Evolutionary conservation across 176 grass and related monocot genomes (phyloP).

Genomic region (Phyllostachys edulis): DNA sequence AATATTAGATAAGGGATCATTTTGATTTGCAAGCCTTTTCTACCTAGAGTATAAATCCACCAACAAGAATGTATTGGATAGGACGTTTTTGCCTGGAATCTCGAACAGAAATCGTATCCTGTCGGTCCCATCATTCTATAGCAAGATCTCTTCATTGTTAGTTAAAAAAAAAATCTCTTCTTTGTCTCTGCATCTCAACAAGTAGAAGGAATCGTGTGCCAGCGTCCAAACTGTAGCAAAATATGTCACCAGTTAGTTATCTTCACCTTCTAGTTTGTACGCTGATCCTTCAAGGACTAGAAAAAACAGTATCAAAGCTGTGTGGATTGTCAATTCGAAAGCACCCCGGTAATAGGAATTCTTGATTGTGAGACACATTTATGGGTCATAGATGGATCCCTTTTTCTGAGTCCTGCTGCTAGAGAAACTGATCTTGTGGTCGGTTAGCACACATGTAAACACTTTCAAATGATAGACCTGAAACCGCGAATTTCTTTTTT

Average conservation of each 20-base stretch:
- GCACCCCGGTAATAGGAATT: not conserved
- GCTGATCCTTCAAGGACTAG: not conserved
- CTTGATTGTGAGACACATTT: not conserved
- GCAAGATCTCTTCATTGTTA: too few species aligned
- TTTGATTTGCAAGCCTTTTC: not conserved
- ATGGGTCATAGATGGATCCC: not conserved
- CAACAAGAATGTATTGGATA: not conserved
- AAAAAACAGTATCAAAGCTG: not conserved
- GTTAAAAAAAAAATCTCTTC: not conserved
- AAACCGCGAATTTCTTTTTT: too few species aligned
- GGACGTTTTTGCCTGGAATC: not conserved
- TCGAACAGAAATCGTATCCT: not conserved
- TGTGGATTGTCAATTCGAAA: not conserved
- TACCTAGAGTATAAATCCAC: not conserved
- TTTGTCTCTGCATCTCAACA: not conserved
- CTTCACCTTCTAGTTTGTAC: not conserved
- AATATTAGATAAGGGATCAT: not conserved
- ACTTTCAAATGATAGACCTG: not conserved
- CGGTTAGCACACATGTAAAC: not conserved
- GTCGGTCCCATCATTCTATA: too few species aligned
- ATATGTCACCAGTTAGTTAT: not conserved
- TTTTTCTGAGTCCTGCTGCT: not conserved
- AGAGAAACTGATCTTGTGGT: too few species aligned
- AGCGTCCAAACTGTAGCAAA: not conserved
- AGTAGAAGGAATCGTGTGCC: not conserved